These are phyloP conservation scores for Clonostachys chloroleuca DNA, from an alignment of 2,329 filamentous ascomycete species.

Conservation along the genomic window DNA sequence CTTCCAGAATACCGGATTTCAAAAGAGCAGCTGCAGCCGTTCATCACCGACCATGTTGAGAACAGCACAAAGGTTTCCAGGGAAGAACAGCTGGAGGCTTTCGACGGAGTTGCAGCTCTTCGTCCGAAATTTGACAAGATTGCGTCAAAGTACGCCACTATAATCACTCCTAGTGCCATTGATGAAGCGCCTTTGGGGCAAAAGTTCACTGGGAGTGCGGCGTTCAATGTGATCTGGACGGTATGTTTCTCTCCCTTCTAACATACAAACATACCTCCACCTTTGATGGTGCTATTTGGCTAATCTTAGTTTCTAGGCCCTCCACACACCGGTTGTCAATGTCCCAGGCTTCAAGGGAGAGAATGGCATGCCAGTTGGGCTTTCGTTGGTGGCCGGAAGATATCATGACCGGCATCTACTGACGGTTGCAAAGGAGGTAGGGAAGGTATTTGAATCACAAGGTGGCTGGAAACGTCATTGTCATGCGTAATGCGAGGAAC, in stretches of 20 bases:
- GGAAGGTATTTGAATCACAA: constrained; percentile 21
- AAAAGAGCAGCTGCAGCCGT: constrained; percentile 38
- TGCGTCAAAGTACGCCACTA: constrained; percentile 38
- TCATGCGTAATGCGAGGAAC: too few relatives aligned
- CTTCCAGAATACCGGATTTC: constrained; percentile 44
- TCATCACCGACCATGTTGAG: constrained; percentile 31
- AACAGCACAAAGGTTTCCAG: constrained; percentile 29
- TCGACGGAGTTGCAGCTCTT: constrained; percentile 43
- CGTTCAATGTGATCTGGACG: constrained; percentile 36
- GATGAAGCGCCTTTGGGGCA: constrained; percentile 52
- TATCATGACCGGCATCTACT: constrained; percentile 41
- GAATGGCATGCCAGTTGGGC: constrained; percentile 51
- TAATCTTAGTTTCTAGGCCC: constrained; percentile 37
- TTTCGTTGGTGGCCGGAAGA: constrained; percentile 44
- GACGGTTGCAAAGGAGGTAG: constrained; percentile 29
- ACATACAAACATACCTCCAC: constrained; percentile 8
- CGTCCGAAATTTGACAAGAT: constrained; percentile 47
- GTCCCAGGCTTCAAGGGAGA: constrained; percentile 55
- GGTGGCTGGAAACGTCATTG: constrained; percentile 19
- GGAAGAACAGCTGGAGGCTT: constrained; percentile 23
- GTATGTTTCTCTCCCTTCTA: constrained; percentile 17
- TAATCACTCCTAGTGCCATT: constrained; percentile 50
- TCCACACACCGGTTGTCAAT: constrained; percentile 60
- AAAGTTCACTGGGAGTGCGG: constrained; percentile 44
- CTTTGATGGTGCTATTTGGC: constrained; percentile 23